Evolutionary conservation across 352 stramenopile species (phyloP), one percentile per base, ranked within the genome.

Genomic region (Pythium chondricola): DNA sequence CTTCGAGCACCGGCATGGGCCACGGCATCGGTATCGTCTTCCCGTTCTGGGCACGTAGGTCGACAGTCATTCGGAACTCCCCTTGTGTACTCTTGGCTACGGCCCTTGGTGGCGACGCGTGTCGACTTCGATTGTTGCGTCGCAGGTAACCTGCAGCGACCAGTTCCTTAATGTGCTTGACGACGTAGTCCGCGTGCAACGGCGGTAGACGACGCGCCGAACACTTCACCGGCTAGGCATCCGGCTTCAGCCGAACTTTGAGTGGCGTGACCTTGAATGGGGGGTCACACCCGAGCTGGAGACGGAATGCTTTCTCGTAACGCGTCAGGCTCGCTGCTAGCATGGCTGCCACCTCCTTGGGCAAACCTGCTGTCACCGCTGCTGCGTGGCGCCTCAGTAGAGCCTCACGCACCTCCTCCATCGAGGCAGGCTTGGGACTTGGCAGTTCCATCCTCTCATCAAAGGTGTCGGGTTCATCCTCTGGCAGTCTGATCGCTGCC

Each of bases 1-100:
- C 48, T 14, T 61, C 57, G 6, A 61, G 3, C 8, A 57, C 27
- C 3, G 52, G 37, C 51, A 65, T 61, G 2, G 57, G 50, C 57
- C 51, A 61, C 18, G 37, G 45, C 57, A 58, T 61, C 2, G 56
- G n/a, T 9, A 49, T 35, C 6, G 50, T 65, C 14, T 18, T 30
- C 4, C 1, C 49, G 24, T 65, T 65, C 10, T 48, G 25, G 13
- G 2, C 26, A 2, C 40, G 48, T 13, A 37, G 29, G 32, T 48
- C 41, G 8, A 48, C 27, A 1, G 17, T 24, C 41, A 48, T 48
- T 25, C 41, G 41, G 5, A 29, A 24, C 2, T 38, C 26, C 9
- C 41, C 41, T 2, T 5, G 9, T 10, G 27, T 36, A 1, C 4
- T 2, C 27, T 48, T 48, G 5, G 41, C n/a, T 9, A 48, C 41